Conservation (phyloP, 345 rosid genomes). For the Populus tremula region DNA sequence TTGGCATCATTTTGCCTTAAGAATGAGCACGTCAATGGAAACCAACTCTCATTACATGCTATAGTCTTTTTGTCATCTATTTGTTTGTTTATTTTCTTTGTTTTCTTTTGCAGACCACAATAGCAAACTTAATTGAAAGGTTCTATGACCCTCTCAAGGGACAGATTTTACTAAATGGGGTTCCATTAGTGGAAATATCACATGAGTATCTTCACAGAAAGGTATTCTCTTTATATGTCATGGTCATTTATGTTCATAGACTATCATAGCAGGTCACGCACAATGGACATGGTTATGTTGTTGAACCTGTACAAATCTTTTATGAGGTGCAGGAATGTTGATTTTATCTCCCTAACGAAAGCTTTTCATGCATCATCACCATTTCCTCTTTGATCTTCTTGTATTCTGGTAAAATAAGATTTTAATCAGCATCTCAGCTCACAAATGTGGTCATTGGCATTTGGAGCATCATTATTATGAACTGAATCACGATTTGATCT, state of each 20-base stretch:
- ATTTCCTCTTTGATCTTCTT: neutral
- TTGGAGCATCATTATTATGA: no score
- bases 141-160: constrained; percentile 91
- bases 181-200: constrained; percentile 73
- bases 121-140: constrained; percentile 87
- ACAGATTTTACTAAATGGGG: constrained; percentile 68
- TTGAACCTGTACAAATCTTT: neutral
- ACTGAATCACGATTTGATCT: neutral
- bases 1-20: neutral
- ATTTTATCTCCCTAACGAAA: neutral
- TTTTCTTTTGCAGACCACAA: constrained; percentile 65
- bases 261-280: neutral
- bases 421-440: no score
- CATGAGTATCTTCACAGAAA: constrained; percentile 75
- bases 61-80: neutral
- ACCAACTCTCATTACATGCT: neutral
- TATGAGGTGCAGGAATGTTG: neutral
- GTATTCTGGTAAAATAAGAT: no score
- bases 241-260: neutral
- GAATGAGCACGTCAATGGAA: neutral
- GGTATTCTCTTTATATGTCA: constrained; percentile 31
- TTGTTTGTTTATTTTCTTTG: neutral
- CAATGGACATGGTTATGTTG: neutral
- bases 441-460: no score
- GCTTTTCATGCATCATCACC: neutral